A percentile compares a stretch with the other conserved stretches of the same genome.
Evolutionary conservation across 768 basidiomycete species (phyloP).

Genomic region (Serendipita vermifera): DNA sequence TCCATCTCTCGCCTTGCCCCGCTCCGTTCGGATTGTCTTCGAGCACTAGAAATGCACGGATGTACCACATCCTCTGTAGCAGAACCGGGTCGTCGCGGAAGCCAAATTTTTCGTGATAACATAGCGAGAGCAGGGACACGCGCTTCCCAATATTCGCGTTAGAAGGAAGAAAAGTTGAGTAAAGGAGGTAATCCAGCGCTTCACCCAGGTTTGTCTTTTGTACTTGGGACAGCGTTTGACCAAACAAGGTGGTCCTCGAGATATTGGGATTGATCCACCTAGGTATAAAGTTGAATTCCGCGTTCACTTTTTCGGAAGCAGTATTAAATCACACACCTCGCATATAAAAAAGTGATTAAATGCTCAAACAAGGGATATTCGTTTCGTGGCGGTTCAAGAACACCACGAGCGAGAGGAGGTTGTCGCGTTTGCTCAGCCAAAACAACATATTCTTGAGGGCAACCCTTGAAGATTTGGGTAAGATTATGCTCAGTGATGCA

Average conservation of each 20-base stretch:
- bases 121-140: background rate
- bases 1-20: background rate
- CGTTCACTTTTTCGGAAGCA: background rate
- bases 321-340: too few relatives aligned
- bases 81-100: background rate
- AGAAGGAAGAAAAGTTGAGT: background rate
- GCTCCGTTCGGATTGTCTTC: background rate
- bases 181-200: background rate
- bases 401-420: too few relatives aligned
- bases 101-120: background rate
- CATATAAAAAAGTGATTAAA: background rate
- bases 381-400: too few relatives aligned
- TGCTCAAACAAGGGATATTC: slow-evolving; percentile 8
- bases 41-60: background rate
- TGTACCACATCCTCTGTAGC: slow-evolving; percentile 3
- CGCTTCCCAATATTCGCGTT: background rate
- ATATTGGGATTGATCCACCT: background rate
- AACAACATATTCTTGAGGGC: too few relatives aligned
- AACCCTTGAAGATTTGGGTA: too few relatives aligned
- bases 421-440: too few relatives aligned
- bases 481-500: too few relatives aligned
- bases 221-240: background rate
- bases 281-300: background rate
- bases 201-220: too few relatives aligned
- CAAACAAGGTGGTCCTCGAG: background rate